Evolutionary conservation across 257 asterid species (phyloP).

Genomic region (Gentiana macrophylla): DNA sequence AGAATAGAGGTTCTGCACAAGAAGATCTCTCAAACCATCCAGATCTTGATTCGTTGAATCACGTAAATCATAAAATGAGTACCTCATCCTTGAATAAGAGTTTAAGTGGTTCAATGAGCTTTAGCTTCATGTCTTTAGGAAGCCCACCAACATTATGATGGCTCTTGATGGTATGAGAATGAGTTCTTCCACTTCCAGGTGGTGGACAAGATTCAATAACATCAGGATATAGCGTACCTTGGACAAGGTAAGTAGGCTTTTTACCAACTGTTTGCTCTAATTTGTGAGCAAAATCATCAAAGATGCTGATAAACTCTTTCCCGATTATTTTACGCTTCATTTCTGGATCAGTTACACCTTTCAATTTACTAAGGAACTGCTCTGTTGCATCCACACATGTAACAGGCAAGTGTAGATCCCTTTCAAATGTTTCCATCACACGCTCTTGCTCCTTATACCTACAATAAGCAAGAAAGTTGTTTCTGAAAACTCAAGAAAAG

Average conservation of each 20-base stretch:
- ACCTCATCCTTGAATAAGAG: slow-evolving; percentile 97
- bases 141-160: slow-evolving; percentile 96
- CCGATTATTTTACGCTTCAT: slow-evolving; percentile 86
- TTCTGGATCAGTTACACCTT: slow-evolving; percentile 87
- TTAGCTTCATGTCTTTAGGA: slow-evolving; percentile 89
- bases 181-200: slow-evolving; percentile 91
- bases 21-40: background rate
- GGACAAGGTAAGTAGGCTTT: slow-evolving; percentile 66
- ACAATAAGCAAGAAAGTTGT: background rate
- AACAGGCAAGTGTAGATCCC: slow-evolving; percentile 78
- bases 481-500: background rate
- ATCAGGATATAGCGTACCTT: slow-evolving; percentile 94
- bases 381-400: slow-evolving; percentile 79
- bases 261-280: slow-evolving; percentile 58
- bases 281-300: slow-evolving; percentile 67
- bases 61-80: too few species aligned
- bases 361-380: slow-evolving; percentile 70
- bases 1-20: slow-evolving; percentile 2
- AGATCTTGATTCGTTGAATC: too few species aligned
- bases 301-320: slow-evolving; percentile 63
- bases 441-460: slow-evolving; percentile 79
- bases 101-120: slow-evolving; percentile 91
- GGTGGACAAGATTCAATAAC: slow-evolving; percentile 96
- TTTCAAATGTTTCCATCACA: slow-evolving; percentile 77
- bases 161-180: slow-evolving; percentile 93